These are phyloP conservation scores for Acrocalymma vagum DNA, from an alignment of 2,329 filamentous ascomycete species.

Conservation along the genomic window DNA sequence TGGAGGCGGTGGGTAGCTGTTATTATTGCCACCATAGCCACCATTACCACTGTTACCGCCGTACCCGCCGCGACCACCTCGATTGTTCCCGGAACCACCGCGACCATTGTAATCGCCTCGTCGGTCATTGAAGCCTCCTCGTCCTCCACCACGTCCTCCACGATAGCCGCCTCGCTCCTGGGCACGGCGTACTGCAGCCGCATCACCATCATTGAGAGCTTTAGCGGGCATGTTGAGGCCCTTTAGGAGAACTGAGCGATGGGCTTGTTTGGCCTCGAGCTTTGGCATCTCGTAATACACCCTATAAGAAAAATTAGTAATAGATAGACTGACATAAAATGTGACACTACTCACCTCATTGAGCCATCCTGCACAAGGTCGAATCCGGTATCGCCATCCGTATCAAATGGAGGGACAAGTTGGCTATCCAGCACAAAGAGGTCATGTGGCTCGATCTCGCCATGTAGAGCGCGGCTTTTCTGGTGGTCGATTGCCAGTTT, in stretches of 20 bases:
- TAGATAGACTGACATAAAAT: background rate
- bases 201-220: constrained; percentile 73
- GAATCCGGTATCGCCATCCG: constrained; percentile 53
- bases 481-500: constrained; percentile 78
- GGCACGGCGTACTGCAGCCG: constrained; percentile 69
- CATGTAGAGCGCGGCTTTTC: constrained; percentile 79
- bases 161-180: constrained; percentile 77
- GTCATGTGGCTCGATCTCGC: constrained; percentile 81
- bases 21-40: constrained; percentile 29
- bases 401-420: constrained; percentile 79
- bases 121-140: constrained; percentile 45
- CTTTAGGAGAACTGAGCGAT: constrained; percentile 94
- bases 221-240: constrained; percentile 78
- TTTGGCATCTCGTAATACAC: constrained; percentile 87
- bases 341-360: constrained; percentile 70
- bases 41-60: constrained; percentile 23
- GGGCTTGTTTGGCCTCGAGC: constrained; percentile 66
- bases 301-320: constrained; percentile 60
- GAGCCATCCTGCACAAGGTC: constrained; percentile 67
- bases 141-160: constrained; percentile 56
- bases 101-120: constrained; percentile 26
- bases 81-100: constrained; percentile 26
- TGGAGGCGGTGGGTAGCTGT: constrained; percentile 25
- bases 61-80: constrained; percentile 32
- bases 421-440: constrained; percentile 85